Evolutionary conservation across 1,284 basidiomycete species (phyloP), one percentile per base, ranked within the genome.

Genomic region (Coniophora puteana): DNA sequence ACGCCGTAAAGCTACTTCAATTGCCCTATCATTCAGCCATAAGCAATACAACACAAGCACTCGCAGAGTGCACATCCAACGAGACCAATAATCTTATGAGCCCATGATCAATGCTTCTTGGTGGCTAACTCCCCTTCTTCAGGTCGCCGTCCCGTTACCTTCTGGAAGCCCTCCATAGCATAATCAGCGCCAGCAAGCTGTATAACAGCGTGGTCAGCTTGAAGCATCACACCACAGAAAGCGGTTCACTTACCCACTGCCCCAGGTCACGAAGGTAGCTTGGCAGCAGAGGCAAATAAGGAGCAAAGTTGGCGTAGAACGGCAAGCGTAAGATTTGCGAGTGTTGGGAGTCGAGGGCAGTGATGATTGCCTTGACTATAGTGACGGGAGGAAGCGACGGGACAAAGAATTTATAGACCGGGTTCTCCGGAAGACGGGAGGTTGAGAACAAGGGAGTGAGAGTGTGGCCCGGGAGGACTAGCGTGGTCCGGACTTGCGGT

Each of bases 281-380:
- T 4, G 88, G 88, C 45, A 86, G 59, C 38, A 80, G 54, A 38
- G 62, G 63, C 49, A 84, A 52, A 41, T 70, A 68, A 34, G 81
- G 77, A 21, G 71, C 65, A 27, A 81, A 75, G 52, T 86, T 68
- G 8, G 72, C 71, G 51, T 81, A 89, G 59, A 88, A 82, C 11
- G 93, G 93, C 52, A 91, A 52, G 49, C 78, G 67, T 41, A 94
- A 75, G 12, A 73, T 76, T 41, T 76, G 72, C 11, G 82, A 84
- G 53, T 91, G 80, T 45, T 86, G 81, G 30, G 80, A 78, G 55
- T 93, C 89, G 33, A 96, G 60, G 1, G 83, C 81, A 8, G 76
- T 64, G 40, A 95, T 86, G 51, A 95, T 79, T n/a, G 68, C 69
- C 57, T 91, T 89, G 40, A 89, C 89, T 5, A 96, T 71, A 2